These are phyloP conservation scores for Aspergillus phoenicis DNA, from an alignment of 2,329 filamentous ascomycete species.

Conservation along the genomic window DNA sequence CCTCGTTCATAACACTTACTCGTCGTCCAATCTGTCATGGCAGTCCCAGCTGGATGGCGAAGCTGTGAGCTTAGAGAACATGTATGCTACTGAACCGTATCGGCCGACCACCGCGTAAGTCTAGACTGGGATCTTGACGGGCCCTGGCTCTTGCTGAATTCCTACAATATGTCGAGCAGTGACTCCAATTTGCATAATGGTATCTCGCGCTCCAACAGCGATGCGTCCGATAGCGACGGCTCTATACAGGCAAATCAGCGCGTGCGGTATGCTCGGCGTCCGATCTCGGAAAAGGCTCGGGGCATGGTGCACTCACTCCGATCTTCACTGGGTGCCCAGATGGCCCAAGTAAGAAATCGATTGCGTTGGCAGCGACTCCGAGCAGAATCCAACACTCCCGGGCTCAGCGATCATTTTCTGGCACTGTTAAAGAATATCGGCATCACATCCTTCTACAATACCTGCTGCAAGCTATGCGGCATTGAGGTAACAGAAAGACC, in stretches of 20 bases:
- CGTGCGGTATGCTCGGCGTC: neutral
- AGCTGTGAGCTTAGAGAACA: neutral
- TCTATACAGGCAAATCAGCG: neutral
- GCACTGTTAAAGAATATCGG: neutral
- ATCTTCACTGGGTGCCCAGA: neutral
- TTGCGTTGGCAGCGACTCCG: neutral
- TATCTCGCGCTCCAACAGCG: neutral
- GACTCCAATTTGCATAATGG: neutral
- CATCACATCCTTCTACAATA: neutral
- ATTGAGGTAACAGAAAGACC: neutral
- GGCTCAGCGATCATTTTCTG: neutral
- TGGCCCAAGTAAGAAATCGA: neutral
- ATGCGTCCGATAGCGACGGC: neutral
- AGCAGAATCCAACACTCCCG: neutral
- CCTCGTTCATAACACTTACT: neutral
- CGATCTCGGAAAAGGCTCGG: neutral
- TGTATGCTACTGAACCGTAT: neutral
- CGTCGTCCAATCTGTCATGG: neutral
- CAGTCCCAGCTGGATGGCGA: neutral
- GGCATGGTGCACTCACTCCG: neutral
- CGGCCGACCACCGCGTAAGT: neutral
- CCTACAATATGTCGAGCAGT: neutral
- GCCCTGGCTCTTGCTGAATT: neutral
- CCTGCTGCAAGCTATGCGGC: neutral
- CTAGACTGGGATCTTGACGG: neutral